Base-by-base conservation (phyloP, 306 rosid genomes). In the Chamaecrista fasciculata region DNA sequence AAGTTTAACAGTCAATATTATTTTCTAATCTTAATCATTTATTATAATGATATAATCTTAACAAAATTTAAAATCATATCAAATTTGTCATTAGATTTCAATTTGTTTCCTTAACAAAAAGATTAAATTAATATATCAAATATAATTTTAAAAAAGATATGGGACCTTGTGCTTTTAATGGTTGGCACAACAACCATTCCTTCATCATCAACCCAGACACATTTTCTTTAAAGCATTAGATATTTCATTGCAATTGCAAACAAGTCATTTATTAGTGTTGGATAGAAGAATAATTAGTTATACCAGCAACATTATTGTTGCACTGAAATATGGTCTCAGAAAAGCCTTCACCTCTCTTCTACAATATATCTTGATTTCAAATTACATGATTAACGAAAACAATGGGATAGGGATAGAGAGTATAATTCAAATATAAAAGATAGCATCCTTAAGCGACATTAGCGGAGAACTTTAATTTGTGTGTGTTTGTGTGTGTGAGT, bases 391-490 rank as follows among this genome's bases (percentile, higher is more conserved):
- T n/a, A 14, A 42, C 18, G 47, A 14, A 42, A 42, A 42, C 47
- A 14, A 42, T 11, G 3, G 15, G 14, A 1, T 12, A 12, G n/a
- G n/a, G n/a, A n/a, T n/a, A n/a, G n/a, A n/a, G n/a, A n/a, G n/a
- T n/a, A n/a, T n/a, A n/a, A n/a, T n/a, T n/a, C n/a, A n/a, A n/a
- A n/a, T n/a, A n/a, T n/a, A n/a, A n/a, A n/a, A n/a, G n/a, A n/a
- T n/a, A 2, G 2, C 33, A 11, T 31, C 31, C 20, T 20, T 16
- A 29, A 62, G 66, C 81, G 79, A 72, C 14, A 76, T 80, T 9
- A 67, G 42, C 70, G 75, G 78, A 72, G 43, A 26, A 46, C 40
- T 2, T 11, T 52, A 19, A 2, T 4, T 7, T 37, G 52, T 8
- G 52, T 19, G 3, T 47, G 52, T 1, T 8, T 46, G 2, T 1